Conservation (phyloP, 352 stramenopile genomes). For the Phytophthora capsici region DNA sequence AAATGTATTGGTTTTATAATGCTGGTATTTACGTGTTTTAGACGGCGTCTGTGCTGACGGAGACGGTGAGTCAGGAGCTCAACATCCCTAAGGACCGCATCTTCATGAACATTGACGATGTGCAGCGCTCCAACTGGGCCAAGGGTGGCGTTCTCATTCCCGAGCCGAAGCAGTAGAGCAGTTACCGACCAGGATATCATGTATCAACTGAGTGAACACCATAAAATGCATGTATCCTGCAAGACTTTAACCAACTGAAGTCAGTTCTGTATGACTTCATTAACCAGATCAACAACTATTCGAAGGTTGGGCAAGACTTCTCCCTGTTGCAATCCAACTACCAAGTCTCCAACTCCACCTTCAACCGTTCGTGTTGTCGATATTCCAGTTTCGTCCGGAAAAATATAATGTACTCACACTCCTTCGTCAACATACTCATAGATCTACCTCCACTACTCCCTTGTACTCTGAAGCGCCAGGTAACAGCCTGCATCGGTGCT, state of each 20-base stretch:
- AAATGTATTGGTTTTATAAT: not conserved
- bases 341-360: too few species aligned
- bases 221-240: too few species aligned
- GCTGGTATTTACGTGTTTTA: conserved; percentile 13
- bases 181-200: not conserved
- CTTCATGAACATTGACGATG: conserved; percentile 65
- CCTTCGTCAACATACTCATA: conserved; percentile 22
- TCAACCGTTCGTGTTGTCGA: too few species aligned
- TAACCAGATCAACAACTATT: too few species aligned
- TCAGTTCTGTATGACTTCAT: too few species aligned
- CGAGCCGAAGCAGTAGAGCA: conserved; percentile 35
- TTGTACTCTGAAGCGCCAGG: conserved; percentile 26
- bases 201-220: too few species aligned
- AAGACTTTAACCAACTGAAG: too few species aligned
- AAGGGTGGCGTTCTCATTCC: conserved; percentile 46
- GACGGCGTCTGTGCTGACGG: conserved; percentile 52
- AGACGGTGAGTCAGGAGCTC: conserved; percentile 49
- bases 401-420: conserved; percentile 22
- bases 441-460: conserved; percentile 21
- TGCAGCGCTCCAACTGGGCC: conserved; percentile 55
- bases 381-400: too few species aligned
- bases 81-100: conserved; percentile 48
- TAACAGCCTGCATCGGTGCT: conserved; percentile 53
- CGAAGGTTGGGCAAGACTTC: too few species aligned
- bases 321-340: too few species aligned